Evolutionary conservation across 371 early-diverging fungal genomes (phyloP), one percentile per base, ranked within the genome.

Genomic region (Mucor lusitanicus): DNA sequence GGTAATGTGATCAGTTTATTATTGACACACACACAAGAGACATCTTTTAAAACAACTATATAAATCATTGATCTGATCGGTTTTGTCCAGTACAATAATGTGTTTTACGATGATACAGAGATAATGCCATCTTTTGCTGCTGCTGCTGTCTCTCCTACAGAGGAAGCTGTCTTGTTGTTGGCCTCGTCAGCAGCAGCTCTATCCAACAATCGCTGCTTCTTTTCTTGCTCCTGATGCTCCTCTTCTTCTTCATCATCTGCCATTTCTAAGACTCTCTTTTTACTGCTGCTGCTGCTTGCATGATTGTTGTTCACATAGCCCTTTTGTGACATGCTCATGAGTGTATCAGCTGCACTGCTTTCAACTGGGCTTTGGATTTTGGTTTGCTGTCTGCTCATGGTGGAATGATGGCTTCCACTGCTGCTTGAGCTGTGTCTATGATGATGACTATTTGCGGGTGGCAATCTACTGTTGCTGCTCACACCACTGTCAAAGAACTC

Each of bases 261-360:
- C 69, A 72, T 67, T 33, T 72, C 72, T 64, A 75, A 57, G 12
- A 68, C 37, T 42, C 76, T 35, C 37, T 68, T 72, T 21, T 61
- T 37, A 13, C 13, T 50, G 25, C 33, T 28, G 37, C 37, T 50
- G 25, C 50, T 44, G 19, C 19, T 50, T 50, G 25, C 23, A 12
- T 25, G 21, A 11, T 25, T 23, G 6, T 33, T 56, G 37, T 56
- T 71, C 30, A 58, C 54, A 55, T 48, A 69, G 3, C 66, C 61
- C 1, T 71, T 69, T 46, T 73, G 71, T 6, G 77, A 61, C 66
- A 81, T 76, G 13, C 77, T 76, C 65, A 81, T 81, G 12, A 78
- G 53, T 11, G 81, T 76, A 65, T 76, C 76, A 5, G 78, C 81
- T 3, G 78, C 81, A 65, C 68, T 76, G 11, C 64, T 76, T 69